Evolutionary conservation across 495 filamentous ascomycete genomes (phyloP).

Genomic region (Daldinia grandis): DNA sequence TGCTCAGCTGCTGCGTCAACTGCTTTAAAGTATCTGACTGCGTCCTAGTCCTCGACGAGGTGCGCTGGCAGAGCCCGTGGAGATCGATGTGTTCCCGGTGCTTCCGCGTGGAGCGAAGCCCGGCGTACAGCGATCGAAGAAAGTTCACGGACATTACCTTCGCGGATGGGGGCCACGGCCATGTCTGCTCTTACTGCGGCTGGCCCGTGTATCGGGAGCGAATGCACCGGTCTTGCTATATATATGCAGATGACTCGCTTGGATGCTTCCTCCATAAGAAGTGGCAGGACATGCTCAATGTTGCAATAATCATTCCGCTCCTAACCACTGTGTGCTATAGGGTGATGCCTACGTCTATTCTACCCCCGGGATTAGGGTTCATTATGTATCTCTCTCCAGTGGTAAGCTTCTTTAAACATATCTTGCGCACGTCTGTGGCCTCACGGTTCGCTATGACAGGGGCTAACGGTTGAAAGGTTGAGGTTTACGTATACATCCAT

Average conservation of each 20-base stretch:
- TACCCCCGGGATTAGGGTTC: too few species aligned
- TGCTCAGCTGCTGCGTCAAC: constrained; percentile 5
- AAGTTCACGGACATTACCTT: not conserved
- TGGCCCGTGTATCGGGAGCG: not conserved
- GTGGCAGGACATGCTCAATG: not conserved
- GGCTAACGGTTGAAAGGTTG: too few species aligned
- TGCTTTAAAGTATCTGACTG: constrained; percentile 1
- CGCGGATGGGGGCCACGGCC: not conserved
- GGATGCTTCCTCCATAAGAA: not conserved
- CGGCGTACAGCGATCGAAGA: not conserved
- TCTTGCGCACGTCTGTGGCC: too few species aligned
- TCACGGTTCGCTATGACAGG: too few species aligned
- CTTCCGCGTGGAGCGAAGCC: constrained; percentile 17
- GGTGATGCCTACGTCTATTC: too few species aligned
- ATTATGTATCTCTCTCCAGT: too few species aligned
- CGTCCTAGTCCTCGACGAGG: constrained; percentile 6
- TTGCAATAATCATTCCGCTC: not conserved
- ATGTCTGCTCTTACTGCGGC: constrained; percentile 9
- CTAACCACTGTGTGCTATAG: too few species aligned
- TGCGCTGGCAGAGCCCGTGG: not conserved
- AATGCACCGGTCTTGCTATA: not conserved
- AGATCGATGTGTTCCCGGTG: constrained; percentile 15
- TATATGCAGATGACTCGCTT: not conserved
- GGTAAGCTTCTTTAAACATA: too few species aligned
- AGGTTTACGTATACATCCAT: too few species aligned